Conservation (phyloP, 2,329 filamentous ascomycete species). For the Colletotrichum caudatum region DNA sequence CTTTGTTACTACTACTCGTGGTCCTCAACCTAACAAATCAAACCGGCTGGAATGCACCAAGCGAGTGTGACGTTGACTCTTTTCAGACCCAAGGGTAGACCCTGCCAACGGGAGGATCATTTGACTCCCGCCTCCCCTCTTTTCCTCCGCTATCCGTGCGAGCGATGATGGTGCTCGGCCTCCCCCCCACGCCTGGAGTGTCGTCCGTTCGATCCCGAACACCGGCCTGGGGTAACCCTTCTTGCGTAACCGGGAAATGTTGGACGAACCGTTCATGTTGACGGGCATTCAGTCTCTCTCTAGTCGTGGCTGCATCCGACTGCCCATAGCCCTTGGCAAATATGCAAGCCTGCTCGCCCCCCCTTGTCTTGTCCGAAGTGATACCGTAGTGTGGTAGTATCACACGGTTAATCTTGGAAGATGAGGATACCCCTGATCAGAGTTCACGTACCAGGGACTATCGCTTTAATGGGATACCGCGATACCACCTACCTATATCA, state of each 20-base stretch:
- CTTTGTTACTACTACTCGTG: background rate
- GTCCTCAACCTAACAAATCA: background rate
- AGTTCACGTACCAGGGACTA: slow-evolving; percentile 18
- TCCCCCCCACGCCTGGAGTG: background rate
- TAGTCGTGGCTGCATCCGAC: background rate
- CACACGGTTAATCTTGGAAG: background rate
- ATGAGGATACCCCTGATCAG: slow-evolving; percentile 26
- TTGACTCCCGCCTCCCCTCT: background rate
- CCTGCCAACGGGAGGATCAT: slow-evolving; percentile 24
- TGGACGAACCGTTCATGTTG: slow-evolving; percentile 25
- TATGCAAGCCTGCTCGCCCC: background rate
- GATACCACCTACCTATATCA: slow-evolving; percentile 31
- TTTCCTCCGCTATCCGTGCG: background rate
- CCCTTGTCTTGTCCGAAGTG: background rate
- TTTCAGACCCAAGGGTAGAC: background rate
- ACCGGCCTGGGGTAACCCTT: slow-evolving; percentile 15
- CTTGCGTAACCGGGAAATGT: background rate
- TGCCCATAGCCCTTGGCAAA: background rate
- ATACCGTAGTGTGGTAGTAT: background rate
- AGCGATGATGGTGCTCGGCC: background rate
- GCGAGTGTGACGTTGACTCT: slow-evolving; percentile 11
- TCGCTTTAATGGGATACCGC: background rate
- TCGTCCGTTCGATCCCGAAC: slow-evolving; percentile 8
- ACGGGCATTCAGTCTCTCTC: background rate
- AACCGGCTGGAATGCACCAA: slow-evolving; percentile 1